phyloP scores from a whole-genome alignment of 2,329 filamentous ascomycete species.

The Corinectria fuckeliana region DNA sequence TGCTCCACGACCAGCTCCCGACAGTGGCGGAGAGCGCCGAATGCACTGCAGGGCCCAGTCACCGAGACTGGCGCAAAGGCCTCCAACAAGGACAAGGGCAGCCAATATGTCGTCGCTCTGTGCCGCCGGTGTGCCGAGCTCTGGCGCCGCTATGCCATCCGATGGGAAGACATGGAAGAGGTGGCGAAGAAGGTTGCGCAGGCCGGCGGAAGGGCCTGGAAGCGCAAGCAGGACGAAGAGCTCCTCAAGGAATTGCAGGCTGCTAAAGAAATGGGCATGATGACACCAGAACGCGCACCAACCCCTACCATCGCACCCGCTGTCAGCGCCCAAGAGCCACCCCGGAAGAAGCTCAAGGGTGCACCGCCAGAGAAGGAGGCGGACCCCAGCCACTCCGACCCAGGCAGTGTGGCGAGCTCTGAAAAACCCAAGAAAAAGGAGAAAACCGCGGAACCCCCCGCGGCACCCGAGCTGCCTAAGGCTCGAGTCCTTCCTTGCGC shows the following conservation, averaged over 20 bases:
- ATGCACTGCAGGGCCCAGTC: constrained; percentile 73
- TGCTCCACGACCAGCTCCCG: constrained; percentile 80
- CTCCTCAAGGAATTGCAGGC: constrained; percentile 75
- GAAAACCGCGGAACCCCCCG: constrained; percentile 60
- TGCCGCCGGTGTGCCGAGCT: constrained; percentile 90
- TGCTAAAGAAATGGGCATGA: constrained; percentile 64
- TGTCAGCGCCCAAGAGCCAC: constrained; percentile 55
- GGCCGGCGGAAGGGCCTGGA: constrained; percentile 81
- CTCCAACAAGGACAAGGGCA: constrained; percentile 78
- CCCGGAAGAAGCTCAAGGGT: constrained; percentile 70
- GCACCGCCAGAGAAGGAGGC: constrained; percentile 57
- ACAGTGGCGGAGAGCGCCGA: constrained; percentile 91
- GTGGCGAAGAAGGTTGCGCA: constrained; percentile 85
- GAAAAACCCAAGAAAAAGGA: constrained; percentile 65
- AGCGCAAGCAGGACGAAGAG: constrained; percentile 90
- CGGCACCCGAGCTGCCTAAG: constrained; percentile 77
- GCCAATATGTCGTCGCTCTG: constrained; percentile 78
- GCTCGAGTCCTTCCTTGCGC: constrained; percentile 82
- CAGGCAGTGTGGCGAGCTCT: constrained; percentile 48
- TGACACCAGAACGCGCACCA: constrained; percentile 52
- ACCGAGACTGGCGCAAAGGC: constrained; percentile 62
- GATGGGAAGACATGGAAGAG: constrained; percentile 94
- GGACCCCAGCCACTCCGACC: constrained; percentile 55
- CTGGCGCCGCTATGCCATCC: constrained; percentile 95
- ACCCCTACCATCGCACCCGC: constrained; percentile 39